A percentile compares a stretch with the other conserved stretches of the same genome.
These are phyloP conservation scores for Hansenula sp. DNA, from an alignment of 1,139 yeast species.

Conservation along the genomic window DNA sequence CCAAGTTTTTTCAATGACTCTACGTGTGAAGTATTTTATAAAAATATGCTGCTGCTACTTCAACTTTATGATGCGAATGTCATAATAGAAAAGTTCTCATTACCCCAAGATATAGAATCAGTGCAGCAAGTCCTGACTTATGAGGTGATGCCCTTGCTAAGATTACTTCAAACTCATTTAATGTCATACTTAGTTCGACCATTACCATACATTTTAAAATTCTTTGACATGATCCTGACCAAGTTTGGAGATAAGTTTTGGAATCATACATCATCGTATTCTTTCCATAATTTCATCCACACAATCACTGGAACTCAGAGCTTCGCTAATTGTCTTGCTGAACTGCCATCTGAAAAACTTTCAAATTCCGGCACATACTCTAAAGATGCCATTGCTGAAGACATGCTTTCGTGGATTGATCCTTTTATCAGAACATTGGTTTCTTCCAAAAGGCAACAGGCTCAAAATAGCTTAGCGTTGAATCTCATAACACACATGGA, in stretches of 20 bases:
- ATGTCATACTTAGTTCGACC: slow-evolving; percentile 50
- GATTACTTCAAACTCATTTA: slow-evolving; percentile 45
- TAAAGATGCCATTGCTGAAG: slow-evolving; percentile 23
- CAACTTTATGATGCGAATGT: slow-evolving; percentile 36
- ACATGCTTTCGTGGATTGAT: slow-evolving; percentile 41
- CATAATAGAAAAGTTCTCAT: slow-evolving; percentile 35
- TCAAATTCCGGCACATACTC: slow-evolving; percentile 15
- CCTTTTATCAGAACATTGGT: slow-evolving; percentile 32
- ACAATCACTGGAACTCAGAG: slow-evolving; percentile 42
- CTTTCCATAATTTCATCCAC: slow-evolving; percentile 50
- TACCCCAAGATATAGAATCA: slow-evolving; percentile 41
- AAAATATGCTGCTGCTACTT: slow-evolving; percentile 38
- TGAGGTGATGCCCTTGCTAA: slow-evolving; percentile 40
- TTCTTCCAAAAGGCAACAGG: slow-evolving; percentile 33
- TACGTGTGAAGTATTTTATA: slow-evolving; percentile 52
- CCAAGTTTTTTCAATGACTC: slow-evolving; percentile 41
- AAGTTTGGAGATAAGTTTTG: slow-evolving; percentile 45
- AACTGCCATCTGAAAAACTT: slow-evolving; percentile 13
- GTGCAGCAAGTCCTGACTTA: slow-evolving; percentile 36
- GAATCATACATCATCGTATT: slow-evolving; percentile 46
- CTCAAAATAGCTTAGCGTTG: slow-evolving; percentile 37
- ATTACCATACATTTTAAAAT: slow-evolving; percentile 48
- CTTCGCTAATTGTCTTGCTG: slow-evolving; percentile 19
- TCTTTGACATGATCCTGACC: slow-evolving; percentile 38
- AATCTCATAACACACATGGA: slow-evolving; percentile 31